Conservation (phyloP, 768 basidiomycete species). For the Tephrocybe sp. region DNA sequence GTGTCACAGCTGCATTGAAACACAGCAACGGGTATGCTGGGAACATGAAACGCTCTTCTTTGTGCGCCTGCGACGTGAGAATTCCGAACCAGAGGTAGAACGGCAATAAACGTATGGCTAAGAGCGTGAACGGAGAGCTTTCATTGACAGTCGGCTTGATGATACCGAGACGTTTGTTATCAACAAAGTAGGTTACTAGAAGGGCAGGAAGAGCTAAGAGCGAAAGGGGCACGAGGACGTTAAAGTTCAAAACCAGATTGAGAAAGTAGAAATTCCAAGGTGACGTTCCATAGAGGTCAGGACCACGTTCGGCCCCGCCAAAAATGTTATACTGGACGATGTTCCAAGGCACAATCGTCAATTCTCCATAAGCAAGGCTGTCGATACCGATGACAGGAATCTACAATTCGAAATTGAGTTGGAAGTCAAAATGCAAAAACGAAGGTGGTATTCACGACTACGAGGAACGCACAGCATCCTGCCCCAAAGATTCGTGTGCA, state of each 20-base stretch:
- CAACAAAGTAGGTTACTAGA: slow-evolving; percentile 68
- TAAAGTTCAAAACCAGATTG: slow-evolving; percentile 95
- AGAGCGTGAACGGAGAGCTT: slow-evolving; percentile 78
- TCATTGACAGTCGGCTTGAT: slow-evolving; percentile 47
- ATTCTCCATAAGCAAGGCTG: slow-evolving; percentile 81
- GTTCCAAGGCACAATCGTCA: slow-evolving; percentile 86
- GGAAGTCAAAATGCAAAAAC: not conserved
- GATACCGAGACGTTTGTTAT: slow-evolving; percentile 74
- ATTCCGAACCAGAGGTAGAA: slow-evolving; percentile 90
- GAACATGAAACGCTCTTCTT: slow-evolving; percentile 99
- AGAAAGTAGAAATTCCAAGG: slow-evolving; percentile 84
- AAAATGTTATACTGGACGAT: slow-evolving; percentile 94
- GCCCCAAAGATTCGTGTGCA: slow-evolving; percentile 57
- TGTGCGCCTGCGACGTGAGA: slow-evolving; percentile 83
- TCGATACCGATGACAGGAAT: slow-evolving; percentile 84
- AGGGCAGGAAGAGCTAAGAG: slow-evolving; percentile 80
- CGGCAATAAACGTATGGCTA: slow-evolving; percentile 79
- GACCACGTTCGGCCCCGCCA: slow-evolving; percentile 73
- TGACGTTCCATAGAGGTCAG: slow-evolving; percentile 91
- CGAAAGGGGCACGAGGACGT: slow-evolving; percentile 79
- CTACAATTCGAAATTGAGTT: slow-evolving; percentile 41
- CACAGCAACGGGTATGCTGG: slow-evolving; percentile 90
- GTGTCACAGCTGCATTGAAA: slow-evolving; percentile 89
- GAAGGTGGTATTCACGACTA: slow-evolving; percentile 52
- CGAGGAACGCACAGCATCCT: slow-evolving; percentile 54